Evolutionary conservation across 108 stramenopile species (phyloP), one percentile per base, ranked within the genome.

Genomic region (Skeletonema grethae): DNA sequence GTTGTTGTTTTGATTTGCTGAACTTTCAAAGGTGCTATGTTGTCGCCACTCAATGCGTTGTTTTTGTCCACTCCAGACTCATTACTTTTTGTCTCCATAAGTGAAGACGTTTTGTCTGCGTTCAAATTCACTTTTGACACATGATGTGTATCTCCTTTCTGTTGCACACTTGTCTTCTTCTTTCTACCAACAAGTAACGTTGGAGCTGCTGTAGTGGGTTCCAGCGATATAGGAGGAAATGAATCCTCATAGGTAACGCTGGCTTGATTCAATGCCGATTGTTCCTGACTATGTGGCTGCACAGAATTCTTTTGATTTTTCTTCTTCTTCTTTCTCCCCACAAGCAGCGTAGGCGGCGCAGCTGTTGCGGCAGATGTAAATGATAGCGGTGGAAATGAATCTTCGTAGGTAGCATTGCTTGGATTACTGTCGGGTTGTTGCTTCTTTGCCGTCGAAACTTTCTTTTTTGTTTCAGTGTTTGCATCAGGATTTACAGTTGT

Each of bases 371-470:
- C 32, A 50, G 68, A 38, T 38, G 55, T 55, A 31, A 69, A 63
- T 4, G 73, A 39, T 24, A 87, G 50, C 45, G 84, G 48, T 22
- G 85, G 86, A 67, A 88, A 88, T 10, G 78, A 73, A 57, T 77
- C 76, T 45, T 87, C 86, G 34, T 80, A 84, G 31, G 35, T 62
- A 28, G 62, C 20, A 24, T 5, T 22, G 22, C 8, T 53, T 53
- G 24, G 50, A 53, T 22, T 53, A 24, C 22, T 53, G 5, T 53
- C 50, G 7, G 50, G 50, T 53, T 24, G 50, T 22, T 53, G 8
- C 20, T 53, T 53, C n/a, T 0, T 22, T 8, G 50, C 25, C 25
- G 25, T 50, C 50, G 50, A 24, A 22, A 22, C 50, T 22, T 53
- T 53, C 16, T 53, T 20, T 7, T 9, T 22, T 22, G 22, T 22